These are phyloP conservation scores for Ogataea pilisensis DNA, from an alignment of 805 yeast species.

Conservation along the genomic window DNA sequence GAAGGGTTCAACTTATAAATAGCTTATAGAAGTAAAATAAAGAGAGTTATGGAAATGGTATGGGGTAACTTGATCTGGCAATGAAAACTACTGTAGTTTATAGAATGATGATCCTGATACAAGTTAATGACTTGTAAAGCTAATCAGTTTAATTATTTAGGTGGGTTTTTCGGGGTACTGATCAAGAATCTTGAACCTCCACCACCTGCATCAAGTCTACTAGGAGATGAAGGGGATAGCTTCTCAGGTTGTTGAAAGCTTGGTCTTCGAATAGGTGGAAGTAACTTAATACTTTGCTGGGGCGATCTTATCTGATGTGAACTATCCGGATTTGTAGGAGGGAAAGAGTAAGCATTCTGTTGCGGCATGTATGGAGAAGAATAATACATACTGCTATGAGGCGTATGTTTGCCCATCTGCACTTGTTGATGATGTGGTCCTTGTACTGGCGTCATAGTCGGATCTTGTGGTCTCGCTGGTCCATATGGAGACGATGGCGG, in stretches of 20 bases:
- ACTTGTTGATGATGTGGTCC: constrained; percentile 3
- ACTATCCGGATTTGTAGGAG: background rate
- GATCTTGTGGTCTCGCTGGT: constrained; percentile 10
- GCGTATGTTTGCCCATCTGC: constrained; percentile 2
- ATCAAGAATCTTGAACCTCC: constrained; percentile 19
- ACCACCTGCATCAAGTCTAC: constrained; percentile 4
- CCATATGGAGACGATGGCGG: constrained; percentile 12
- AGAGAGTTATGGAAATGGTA: too few species aligned
- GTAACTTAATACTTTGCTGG: constrained; percentile 1
- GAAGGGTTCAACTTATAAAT: too few species aligned
- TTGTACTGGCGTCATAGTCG: constrained; percentile 4
- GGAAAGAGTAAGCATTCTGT: background rate
- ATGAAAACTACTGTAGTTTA: too few species aligned
- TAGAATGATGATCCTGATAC: too few species aligned
- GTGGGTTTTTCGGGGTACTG: constrained; percentile 24
- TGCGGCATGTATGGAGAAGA: constrained; percentile 1
- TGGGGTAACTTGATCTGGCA: too few species aligned
- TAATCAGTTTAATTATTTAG: constrained; percentile 8
- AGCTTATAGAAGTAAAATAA: too few species aligned
- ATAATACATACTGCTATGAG: background rate
- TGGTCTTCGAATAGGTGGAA: constrained; percentile 11
- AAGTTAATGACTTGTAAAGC: background rate
- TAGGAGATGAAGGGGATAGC: constrained; percentile 1
- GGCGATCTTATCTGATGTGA: background rate
- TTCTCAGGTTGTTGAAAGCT: constrained; percentile 4